These are phyloP conservation scores for Westerdykella aurantiaca DNA, from an alignment of 2,329 filamentous ascomycete species.

Conservation along the genomic window DNA sequence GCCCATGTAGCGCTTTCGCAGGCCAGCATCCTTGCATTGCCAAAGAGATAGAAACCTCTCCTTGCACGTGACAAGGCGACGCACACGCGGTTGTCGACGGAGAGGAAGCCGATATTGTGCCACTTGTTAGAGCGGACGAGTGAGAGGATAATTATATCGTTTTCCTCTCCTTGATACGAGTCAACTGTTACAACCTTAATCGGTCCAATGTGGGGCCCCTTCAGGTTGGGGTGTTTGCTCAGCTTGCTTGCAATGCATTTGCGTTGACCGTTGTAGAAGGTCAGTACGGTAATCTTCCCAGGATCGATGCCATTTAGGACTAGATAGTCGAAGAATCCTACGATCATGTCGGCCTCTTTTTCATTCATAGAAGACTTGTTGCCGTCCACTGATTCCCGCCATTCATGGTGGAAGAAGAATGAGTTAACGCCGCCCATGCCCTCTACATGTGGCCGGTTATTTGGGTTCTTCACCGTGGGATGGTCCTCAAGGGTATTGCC, in stretches of 20 bases:
- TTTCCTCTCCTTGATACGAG: conserved; percentile 87
- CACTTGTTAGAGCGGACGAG: conserved; percentile 64
- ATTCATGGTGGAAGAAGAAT: conserved; percentile 60
- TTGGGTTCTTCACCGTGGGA: conserved; percentile 43
- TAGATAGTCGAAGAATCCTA: conserved; percentile 66
- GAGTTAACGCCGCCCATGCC: conserved; percentile 59
- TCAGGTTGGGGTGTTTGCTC: conserved; percentile 40
- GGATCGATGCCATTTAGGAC: conserved; percentile 58
- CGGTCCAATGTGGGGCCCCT: conserved; percentile 3
- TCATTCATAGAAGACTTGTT: conserved; percentile 64
- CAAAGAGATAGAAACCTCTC: conserved; percentile 78
- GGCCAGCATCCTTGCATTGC: conserved; percentile 57
- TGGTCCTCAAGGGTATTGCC: conserved; percentile 53
- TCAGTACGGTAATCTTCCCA: conserved; percentile 68
- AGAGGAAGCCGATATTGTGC: conserved; percentile 65
- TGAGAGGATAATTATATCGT: conserved; percentile 74
- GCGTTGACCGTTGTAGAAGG: conserved; percentile 82
- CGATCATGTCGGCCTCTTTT: conserved; percentile 70
- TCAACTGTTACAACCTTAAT: conserved; percentile 74
- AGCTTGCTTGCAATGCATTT: conserved; percentile 55
- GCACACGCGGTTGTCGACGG: conserved; percentile 57
- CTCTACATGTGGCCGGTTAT: conserved; percentile 48
- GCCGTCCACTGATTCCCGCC: conserved; percentile 58
- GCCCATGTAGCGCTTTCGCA: conserved; percentile 47
- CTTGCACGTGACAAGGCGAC: conserved; percentile 65